Percentiles rank a stretch among this genome's conserved stretches.
Evolutionary conservation across 2,329 filamentous ascomycete genomes (phyloP).

Genomic region (Fusarium avenaceum): DNA sequence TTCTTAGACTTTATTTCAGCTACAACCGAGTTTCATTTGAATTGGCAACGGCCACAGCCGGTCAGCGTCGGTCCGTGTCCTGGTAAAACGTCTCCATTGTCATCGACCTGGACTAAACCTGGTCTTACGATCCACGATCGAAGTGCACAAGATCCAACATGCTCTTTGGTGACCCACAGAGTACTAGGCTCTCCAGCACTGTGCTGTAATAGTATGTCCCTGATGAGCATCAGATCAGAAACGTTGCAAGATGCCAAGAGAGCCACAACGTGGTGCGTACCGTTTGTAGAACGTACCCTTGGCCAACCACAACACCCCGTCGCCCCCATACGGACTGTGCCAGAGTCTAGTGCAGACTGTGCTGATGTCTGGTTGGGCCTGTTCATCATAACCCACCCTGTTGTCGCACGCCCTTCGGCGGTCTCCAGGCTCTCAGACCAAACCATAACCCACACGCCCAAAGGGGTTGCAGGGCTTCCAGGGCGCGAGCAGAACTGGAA

Average conservation of each 20-base stretch:
- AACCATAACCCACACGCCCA: constrained; percentile 44
- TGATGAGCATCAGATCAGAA: constrained; percentile 40
- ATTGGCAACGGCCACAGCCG: constrained; percentile 27
- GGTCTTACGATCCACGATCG: constrained; percentile 48
- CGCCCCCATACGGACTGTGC: constrained; percentile 25
- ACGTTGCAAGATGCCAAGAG: constrained; percentile 37
- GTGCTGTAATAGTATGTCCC: constrained; percentile 9
- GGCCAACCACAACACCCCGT: constrained; percentile 27
- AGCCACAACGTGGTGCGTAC: constrained; percentile 24
- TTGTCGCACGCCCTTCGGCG: constrained; percentile 39
- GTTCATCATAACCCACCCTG: constrained; percentile 28
- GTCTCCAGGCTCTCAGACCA: constrained; percentile 30
- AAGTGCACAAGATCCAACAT: constrained; percentile 41
- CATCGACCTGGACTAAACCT: constrained; percentile 38
- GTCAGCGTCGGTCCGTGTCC: constrained; percentile 39
- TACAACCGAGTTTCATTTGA: neutral
- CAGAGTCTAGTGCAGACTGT: constrained; percentile 24
- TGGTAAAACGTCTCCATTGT: constrained; percentile 24
- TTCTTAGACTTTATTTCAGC: constrained; percentile 6
- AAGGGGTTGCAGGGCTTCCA: constrained; percentile 35
- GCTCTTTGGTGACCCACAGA: constrained; percentile 31
- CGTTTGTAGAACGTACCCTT: constrained; percentile 18
- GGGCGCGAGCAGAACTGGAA: constrained; percentile 36
- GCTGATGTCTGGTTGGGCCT: constrained; percentile 20
- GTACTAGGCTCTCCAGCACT: constrained; percentile 21